Base-by-base conservation (phyloP, 805 yeast genomes). In the Candida tibetensis region DNA sequence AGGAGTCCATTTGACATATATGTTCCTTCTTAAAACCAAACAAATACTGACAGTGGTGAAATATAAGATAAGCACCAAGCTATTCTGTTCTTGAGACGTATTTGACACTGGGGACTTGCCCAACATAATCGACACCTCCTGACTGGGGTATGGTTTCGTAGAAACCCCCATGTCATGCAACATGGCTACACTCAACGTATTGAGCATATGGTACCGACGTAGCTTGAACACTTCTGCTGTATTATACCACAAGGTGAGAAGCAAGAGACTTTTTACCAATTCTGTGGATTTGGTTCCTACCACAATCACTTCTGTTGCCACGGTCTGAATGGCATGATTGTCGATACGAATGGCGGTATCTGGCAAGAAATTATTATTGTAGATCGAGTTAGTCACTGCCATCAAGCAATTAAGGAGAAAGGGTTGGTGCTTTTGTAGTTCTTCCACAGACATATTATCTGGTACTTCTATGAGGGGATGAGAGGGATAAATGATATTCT, bases 221-320 rank as follows among this genome's bases (percentile, higher is more conserved):
- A 84, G 85, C 46, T 81, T 85, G 47, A 85, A 85, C 48, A 85
- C 66, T 58, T 87, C 96, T 0, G 95, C 85, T 3, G 86, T 76
- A 47, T 84, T 85, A 55, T 87, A 88, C 95, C 95, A 89, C 19
- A 82, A 58, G 17, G 84, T 74, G 36, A 84, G 64, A 4, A 85
- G 51, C 14, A 84, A 53, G 34, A 85, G 62, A 14, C 81, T 64
- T 55, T 82, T 81, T 28, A 88, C 63, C 26, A 86, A 59, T 55
- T 86, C 90, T 13, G 80, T 60, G 5, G 81, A 72, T 61, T 86
- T 89, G 39, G 77, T 71, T 14, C 96, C 95, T 17, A 75, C 67
- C 6, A 82, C 71, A 60, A 88, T 60, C 8, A 82, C 72, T 51
- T 87, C 90, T 34, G 74, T 62, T 8, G 78, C 57, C 12, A 80